Evolutionary conservation across 1,284 basidiomycete species (phyloP), one percentile per base, ranked within the genome.

Genomic region (Marasmius tenuissimus): DNA sequence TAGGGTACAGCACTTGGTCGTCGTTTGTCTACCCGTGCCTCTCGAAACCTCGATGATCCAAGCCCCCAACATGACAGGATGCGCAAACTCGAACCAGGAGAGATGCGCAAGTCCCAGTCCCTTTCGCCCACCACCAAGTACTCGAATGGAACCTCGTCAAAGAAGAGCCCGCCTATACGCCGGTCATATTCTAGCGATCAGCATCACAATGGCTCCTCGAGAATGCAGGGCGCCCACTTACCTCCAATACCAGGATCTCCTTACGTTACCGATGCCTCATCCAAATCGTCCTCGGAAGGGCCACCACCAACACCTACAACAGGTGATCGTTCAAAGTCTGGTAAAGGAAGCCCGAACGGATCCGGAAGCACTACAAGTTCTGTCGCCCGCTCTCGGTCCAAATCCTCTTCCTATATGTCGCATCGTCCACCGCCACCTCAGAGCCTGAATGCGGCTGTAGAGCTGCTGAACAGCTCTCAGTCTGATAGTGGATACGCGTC

Each of bases 1-100:
- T 68, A 92, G 90, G 88, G 91, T 72, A 92, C 90, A 16, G 83
- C 91, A 0, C 79, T 91, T 7, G 89, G 88, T 49, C 86, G 90
- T 39, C 81, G 90, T 55, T 77, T 93, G 58, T 87, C 85, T 62
- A 78, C 73, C 67, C 72, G 78, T 57, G 73, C 78, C 63, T 73
- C 77, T 49, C 73, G 76, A 72, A 65, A 75, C n/a, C 69, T 74
- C 62, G 66, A 71, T 27, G 61, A 59, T 39, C 62, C 59, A 33
- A 35, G 37, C 39, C 27, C 40, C 16, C 35, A 50, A n/a, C 61
- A 62, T 57, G 33, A 49, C 37, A 60, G 61, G 33, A 56, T 63
- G 52, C 62, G 61, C 38, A 58, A 39, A 42, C 56, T 16, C 3
- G 33, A 47, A 47, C 35, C 57, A 16, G 16, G 22, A 20, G 47